These are phyloP conservation scores for Annulohypoxylon bovei DNA, from an alignment of 495 filamentous ascomycete genomes.

Conservation along the genomic window DNA sequence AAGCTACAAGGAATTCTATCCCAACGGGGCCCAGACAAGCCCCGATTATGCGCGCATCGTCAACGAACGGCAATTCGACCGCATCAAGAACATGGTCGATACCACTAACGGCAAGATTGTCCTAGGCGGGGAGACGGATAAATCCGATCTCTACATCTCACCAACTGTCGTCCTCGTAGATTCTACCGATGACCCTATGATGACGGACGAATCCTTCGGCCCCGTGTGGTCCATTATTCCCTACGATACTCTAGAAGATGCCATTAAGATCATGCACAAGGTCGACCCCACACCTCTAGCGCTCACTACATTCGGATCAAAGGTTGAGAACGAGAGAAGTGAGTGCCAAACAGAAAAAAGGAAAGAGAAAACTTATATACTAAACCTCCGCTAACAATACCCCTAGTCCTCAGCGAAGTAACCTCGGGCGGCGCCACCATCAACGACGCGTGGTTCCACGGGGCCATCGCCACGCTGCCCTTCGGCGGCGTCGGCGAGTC, in stretches of 20 bases:
- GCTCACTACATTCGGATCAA: conserved; percentile 84
- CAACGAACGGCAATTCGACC: conserved; percentile 77
- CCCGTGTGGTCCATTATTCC: conserved; percentile 84
- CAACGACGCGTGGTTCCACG: conserved; percentile 88
- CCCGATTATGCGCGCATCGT: conserved; percentile 82
- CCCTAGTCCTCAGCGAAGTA: conserved; percentile 66
- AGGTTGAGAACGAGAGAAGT: conserved; percentile 75
- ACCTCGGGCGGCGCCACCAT: conserved; percentile 81
- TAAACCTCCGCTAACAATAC: conserved; percentile 5
- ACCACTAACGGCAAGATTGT: conserved; percentile 83
- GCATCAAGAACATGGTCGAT: conserved; percentile 91
- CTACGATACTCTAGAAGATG: conserved; percentile 79
- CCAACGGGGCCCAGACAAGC: conserved; percentile 78
- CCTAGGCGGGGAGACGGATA: conserved; percentile 83
- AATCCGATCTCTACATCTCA: conserved; percentile 80
- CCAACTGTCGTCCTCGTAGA: conserved; percentile 84
- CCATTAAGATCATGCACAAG: conserved; percentile 76
- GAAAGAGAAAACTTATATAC: too few relatives aligned
- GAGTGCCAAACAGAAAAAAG: conserved; percentile 42
- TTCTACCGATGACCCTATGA: conserved; percentile 77
- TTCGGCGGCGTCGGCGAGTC: conserved; percentile 93
- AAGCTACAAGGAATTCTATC: conserved; percentile 81
- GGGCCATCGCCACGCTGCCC: conserved; percentile 74
- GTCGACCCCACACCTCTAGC: conserved; percentile 83
- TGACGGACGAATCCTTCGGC: conserved; percentile 87